phyloP scores from a whole-genome alignment of 345 rosid genomes.

The Trapa incisa region DNA sequence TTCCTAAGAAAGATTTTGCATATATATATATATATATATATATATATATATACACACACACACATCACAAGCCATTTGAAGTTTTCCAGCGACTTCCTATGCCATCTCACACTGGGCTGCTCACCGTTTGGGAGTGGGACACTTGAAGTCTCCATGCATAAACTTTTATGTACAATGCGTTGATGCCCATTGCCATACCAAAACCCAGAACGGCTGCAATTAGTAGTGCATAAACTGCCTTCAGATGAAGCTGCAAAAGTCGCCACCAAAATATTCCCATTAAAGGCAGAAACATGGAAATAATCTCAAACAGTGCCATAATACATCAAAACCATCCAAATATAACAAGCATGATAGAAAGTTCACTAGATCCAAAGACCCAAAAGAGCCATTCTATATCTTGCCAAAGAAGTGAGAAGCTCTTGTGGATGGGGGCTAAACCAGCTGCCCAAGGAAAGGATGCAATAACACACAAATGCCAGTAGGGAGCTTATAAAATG shows the following conservation, averaged over 20 bases:
- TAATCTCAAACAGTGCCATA: neutral
- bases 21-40: neutral
- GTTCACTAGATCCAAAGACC: neutral
- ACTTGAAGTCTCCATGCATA: conserved; percentile 33
- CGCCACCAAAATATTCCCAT: neutral
- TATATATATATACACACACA: neutral
- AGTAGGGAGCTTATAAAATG: neutral
- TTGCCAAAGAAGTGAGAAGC: neutral
- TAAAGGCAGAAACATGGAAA: neutral
- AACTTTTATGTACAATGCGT: conserved; percentile 43
- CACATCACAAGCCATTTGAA: neutral
- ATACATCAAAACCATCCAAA: neutral
- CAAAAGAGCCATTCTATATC: neutral
- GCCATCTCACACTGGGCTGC: conserved; percentile 28
- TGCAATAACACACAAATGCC: too few relatives aligned
- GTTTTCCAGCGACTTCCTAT: neutral
- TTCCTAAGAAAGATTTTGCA: too few relatives aligned
- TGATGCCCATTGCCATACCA: conserved; percentile 66
- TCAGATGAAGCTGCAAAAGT: conserved; percentile 46
- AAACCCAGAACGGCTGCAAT: conserved; percentile 62
- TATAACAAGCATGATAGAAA: neutral
- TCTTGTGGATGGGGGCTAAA: too few relatives aligned
- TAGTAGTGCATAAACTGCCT: conserved; percentile 47
- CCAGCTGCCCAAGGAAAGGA: too few relatives aligned
- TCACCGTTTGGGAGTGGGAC: conserved; percentile 20